Percentiles rank a stretch among this genome's conserved stretches.
Evolutionary conservation across 495 filamentous ascomycete genomes (phyloP).

Genomic region (Annulohypoxylon moriforme): DNA sequence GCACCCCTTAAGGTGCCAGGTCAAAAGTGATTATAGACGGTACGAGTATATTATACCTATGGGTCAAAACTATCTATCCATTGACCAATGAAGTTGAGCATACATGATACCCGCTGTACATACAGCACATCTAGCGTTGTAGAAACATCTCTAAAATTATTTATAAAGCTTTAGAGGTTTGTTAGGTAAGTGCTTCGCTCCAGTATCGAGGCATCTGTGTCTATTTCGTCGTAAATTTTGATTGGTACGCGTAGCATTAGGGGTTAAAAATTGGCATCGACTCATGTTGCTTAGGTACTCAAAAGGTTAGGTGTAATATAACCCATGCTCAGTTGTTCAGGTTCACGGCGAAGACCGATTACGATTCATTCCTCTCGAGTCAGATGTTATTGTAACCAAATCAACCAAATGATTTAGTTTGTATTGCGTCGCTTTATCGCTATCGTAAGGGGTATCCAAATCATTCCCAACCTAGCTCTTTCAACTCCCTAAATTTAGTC

Average conservation of each 20-base stretch:
- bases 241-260: not conserved
- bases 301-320: slow-evolving; percentile 2
- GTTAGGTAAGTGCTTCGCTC: not conserved
- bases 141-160: not conserved
- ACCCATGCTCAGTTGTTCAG: not conserved
- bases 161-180: not conserved
- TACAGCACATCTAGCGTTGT: not conserved
- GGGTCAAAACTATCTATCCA: no score
- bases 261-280: not conserved
- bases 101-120: not conserved
- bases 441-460: not conserved
- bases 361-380: not conserved
- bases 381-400: not conserved
- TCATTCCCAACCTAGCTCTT: slow-evolving; percentile 51
- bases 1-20: no score
- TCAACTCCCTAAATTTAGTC: slow-evolving; percentile 74
- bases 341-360: not conserved
- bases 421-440: not conserved
- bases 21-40: no score
- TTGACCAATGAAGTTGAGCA: slow-evolving; percentile 31
- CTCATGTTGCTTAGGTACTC: slow-evolving; percentile 4
- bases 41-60: no score
- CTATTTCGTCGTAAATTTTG: not conserved
- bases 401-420: not conserved
- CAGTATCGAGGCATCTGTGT: no score